Base-by-base conservation (phyloP, 2,329 filamentous ascomycete genomes). In the Verticillium nonalfalfae region DNA sequence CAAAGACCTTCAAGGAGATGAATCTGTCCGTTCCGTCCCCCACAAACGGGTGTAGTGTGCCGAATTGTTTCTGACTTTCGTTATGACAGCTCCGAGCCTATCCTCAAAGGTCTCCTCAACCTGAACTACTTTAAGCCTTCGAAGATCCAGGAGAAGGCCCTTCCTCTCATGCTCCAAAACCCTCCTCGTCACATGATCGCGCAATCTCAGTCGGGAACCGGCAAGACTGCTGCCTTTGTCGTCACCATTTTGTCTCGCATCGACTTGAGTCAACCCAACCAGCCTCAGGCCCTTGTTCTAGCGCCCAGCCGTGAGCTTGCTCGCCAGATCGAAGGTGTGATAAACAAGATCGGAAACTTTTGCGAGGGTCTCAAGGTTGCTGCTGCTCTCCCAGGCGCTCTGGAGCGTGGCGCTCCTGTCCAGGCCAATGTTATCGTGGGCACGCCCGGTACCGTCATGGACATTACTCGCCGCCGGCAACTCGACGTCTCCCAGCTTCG, bases 161-260 rank as follows among this genome's bases (percentile, higher is more conserved):
- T 99, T 18, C 95, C 95, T 34, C 83, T 99, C 60, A 90, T 99
- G 71, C 85, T 99, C 65, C 80, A 85, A 68, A 82, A 97, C 71
- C 94, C 95, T n/a, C 90, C 94, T 0, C 83, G 84, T 66, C 98
- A 98, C 76, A 90, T 99, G 84, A 94, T 99, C 71, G 95, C 93
- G 3, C 95, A 99, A 77, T 99, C 95, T n/a, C 95, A 99, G 76
- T 99, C 95, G 2, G 95, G 95, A 68, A 99, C 95, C 21, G 95
- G 95, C 71, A 99, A 99, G 81, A 99, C 95, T 0, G 95, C 93
- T 21, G 95, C 95, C 26, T 99, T 99, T 74, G 91, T 95, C 56
- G 88, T 97, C 64, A 96, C 96, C 64, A 90, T 96, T 63, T 84
- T 99, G 50, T 90, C 90, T 62, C 91, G 95, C 65, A 78, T 98